Conservation (phyloP, 768 basidiomycete species). For the Russula vinacea region DNA sequence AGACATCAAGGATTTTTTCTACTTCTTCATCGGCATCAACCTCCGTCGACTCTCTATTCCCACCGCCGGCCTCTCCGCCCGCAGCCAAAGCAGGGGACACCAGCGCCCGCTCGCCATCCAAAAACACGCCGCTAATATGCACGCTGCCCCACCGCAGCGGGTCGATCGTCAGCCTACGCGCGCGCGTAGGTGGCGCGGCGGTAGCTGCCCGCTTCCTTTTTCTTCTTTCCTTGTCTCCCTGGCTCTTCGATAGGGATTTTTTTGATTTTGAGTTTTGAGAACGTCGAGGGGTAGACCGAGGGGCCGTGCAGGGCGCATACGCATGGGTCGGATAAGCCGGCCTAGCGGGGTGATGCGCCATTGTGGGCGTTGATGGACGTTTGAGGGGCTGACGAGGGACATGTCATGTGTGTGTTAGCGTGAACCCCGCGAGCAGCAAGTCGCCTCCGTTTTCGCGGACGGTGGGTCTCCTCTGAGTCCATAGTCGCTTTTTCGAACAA, state of each 20-base stretch:
- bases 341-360: constrained; percentile 72
- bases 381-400: constrained; percentile 58
- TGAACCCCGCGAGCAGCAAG: constrained; percentile 37
- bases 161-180: constrained; percentile 65
- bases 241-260: constrained; percentile 24
- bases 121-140: constrained; percentile 66
- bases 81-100: constrained; percentile 7
- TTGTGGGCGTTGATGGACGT: constrained; percentile 48
- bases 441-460: constrained; percentile 46
- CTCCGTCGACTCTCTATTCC: neutral
- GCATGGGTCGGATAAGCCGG: constrained; percentile 60
- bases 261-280: constrained; percentile 28
- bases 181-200: constrained; percentile 52
- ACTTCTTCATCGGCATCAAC: constrained; percentile 18
- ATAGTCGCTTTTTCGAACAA: constrained; percentile 38
- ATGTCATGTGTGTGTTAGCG: constrained; percentile 57
- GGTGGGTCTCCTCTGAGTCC: constrained; percentile 32
- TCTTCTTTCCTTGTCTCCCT: constrained; percentile 34
- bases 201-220: constrained; percentile 40
- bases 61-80: constrained; percentile 22
- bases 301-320: constrained; percentile 68
- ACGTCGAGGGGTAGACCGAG: constrained; percentile 35
- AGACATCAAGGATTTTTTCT: constrained; percentile 28
- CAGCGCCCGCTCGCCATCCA: constrained; percentile 38
- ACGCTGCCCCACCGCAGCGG: constrained; percentile 66